Percentiles rank a stretch among this genome's conserved stretches.
These are phyloP conservation scores for Melocanna baccifera DNA, from an alignment of 176 grass and related monocot genomes.

Conservation along the genomic window DNA sequence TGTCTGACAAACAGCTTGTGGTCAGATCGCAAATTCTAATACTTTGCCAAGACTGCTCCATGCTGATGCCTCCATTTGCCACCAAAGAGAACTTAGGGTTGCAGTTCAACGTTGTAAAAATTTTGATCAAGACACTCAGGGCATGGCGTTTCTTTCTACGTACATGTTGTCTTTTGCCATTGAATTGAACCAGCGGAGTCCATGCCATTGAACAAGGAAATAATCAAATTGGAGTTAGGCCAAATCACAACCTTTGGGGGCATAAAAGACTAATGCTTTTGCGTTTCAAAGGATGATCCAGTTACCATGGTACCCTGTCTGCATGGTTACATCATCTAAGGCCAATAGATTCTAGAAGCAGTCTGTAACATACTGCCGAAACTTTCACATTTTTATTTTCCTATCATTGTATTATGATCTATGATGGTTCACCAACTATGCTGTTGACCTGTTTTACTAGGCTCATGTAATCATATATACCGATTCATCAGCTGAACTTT, in stretches of 20 bases:
- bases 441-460: background rate
- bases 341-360: background rate
- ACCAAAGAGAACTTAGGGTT: background rate
- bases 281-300: background rate
- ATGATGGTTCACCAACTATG: slow-evolving; percentile 14
- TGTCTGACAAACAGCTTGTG: background rate
- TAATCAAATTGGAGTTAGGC: background rate
- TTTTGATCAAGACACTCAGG: background rate
- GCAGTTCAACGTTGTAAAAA: background rate
- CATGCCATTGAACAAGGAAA: background rate
- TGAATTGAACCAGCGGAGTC: slow-evolving; percentile 16
- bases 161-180: background rate
- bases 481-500: background rate
- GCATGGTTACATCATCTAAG: background rate
- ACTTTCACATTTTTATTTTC: background rate
- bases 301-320: background rate
- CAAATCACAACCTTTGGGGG: background rate
- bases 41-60: background rate
- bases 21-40: slow-evolving; percentile 5
- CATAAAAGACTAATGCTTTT: background rate
- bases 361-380: background rate
- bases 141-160: background rate
- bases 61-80: background rate
- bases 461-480: background rate
- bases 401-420: background rate